phyloP scores from a whole-genome alignment of 73 alveolate species.

The Stentor coeruleus region DNA sequence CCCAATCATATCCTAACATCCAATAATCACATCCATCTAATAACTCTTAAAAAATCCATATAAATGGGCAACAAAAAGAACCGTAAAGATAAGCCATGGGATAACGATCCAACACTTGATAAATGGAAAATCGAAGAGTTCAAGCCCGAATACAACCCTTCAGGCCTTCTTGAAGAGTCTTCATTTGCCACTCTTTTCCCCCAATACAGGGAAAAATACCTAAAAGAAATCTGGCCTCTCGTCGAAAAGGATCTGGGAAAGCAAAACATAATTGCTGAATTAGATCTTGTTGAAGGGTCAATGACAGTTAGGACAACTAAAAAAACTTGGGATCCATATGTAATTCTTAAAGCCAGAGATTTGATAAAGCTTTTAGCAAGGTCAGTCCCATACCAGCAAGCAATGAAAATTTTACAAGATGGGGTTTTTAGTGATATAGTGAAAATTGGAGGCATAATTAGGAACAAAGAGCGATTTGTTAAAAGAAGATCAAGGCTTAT shows the following conservation, averaged over 20 bases:
- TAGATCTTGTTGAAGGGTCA: constrained; percentile 97
- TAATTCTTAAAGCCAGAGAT: constrained; percentile 97
- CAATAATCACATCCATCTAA: no score
- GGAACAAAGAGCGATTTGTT: constrained; percentile 95
- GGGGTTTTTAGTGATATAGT: constrained; percentile 95
- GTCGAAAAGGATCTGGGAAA: constrained; percentile 49
- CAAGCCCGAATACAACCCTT: constrained; percentile 89
- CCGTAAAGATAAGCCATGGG: constrained; percentile 95
- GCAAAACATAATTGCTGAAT: constrained; percentile 82
- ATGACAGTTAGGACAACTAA: constrained; percentile 96
- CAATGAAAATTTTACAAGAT: constrained; percentile 61
- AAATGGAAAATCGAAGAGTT: constrained; percentile 90
- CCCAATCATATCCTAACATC: no score
- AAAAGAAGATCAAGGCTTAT: constrained; percentile 98
- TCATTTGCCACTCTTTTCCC: constrained; percentile 99
- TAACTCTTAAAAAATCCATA: no score
- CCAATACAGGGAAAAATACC: constrained; percentile 94
- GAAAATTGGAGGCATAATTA: constrained; percentile 91
- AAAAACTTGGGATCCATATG: constrained; percentile 98
- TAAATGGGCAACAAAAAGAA: neutral
- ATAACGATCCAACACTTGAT: constrained; percentile 95
- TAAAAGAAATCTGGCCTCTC: constrained; percentile 61
- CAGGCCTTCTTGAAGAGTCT: constrained; percentile 84
- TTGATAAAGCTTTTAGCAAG: constrained; percentile 94
- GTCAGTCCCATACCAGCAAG: constrained; percentile 97